Conservation (phyloP, 495 filamentous ascomycete genomes). For the Schizothecium vesticola region DNA sequence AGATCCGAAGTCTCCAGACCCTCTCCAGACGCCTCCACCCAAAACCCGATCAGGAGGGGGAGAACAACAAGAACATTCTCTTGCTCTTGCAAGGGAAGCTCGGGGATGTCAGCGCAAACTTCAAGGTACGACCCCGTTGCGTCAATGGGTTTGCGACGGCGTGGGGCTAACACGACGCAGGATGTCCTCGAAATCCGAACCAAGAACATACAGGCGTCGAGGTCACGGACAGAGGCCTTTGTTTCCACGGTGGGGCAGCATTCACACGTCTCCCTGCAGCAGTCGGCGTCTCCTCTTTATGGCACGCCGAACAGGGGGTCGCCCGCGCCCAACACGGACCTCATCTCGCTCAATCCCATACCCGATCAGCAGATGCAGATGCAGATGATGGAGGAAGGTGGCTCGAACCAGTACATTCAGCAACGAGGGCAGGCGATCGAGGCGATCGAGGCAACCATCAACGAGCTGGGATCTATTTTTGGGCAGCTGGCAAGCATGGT, state of each 20-base stretch:
- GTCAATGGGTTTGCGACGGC: background rate
- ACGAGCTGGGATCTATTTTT: constrained; percentile 90
- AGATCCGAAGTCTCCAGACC: constrained; percentile 74
- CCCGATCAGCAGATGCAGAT: constrained; percentile 82
- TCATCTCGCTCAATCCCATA: constrained; percentile 81
- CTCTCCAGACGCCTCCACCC: constrained; percentile 65
- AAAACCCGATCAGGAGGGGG: constrained; percentile 79
- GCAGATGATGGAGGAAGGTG: constrained; percentile 89
- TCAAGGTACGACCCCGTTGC: constrained; percentile 56
- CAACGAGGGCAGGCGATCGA: constrained; percentile 95
- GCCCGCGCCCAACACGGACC: constrained; percentile 56
- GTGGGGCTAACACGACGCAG: constrained; percentile 5
- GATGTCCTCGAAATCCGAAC: constrained; percentile 94
- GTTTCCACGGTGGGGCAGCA: constrained; percentile 83
- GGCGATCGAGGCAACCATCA: constrained; percentile 92
- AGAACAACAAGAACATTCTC: constrained; percentile 97
- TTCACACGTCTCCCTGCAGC: constrained; percentile 51
- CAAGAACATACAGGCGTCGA: constrained; percentile 95
- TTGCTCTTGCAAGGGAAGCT: constrained; percentile 89
- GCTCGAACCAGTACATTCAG: constrained; percentile 82
- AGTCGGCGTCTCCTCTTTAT: constrained; percentile 78
- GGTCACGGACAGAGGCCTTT: constrained; percentile 90
- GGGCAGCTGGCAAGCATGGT: constrained; percentile 97
- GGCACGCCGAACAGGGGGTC: constrained; percentile 64
- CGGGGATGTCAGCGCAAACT: constrained; percentile 87